phyloP scores from a whole-genome alignment of 768 basidiomycete species.

The Boletus rubroflammeus region DNA sequence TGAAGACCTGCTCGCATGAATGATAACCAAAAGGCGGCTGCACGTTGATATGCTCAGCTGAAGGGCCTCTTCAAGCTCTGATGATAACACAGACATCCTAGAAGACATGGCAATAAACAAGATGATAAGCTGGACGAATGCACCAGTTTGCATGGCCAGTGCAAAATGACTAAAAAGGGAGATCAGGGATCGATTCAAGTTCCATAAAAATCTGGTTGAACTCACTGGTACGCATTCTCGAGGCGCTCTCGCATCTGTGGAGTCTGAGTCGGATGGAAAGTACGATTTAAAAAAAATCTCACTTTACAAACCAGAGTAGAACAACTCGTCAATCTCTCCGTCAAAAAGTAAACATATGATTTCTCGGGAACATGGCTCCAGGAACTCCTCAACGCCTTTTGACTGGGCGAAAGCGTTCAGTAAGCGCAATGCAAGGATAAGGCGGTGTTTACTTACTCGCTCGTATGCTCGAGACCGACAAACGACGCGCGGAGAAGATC shows the following conservation, averaged over 20 bases:
- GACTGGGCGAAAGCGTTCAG: constrained; percentile 32
- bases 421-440: neutral
- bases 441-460: constrained; percentile 17
- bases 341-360: constrained; percentile 31
- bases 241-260: constrained; percentile 46
- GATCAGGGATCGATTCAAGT: neutral
- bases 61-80: constrained; percentile 42
- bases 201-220: neutral
- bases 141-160: constrained; percentile 65
- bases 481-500: constrained; percentile 28
- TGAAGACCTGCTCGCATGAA: constrained; percentile 31
- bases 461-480: constrained; percentile 25
- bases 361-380: constrained; percentile 61
- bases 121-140: constrained; percentile 68
- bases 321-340: constrained; percentile 36
- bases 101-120: constrained; percentile 59
- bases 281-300: constrained; percentile 4
- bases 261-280: neutral
- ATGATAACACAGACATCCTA: constrained; percentile 45
- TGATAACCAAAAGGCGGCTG: constrained; percentile 24
- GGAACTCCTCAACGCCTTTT: constrained; percentile 51
- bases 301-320: constrained; percentile 47
- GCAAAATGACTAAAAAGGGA: constrained; percentile 48
- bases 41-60: constrained; percentile 27
- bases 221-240: constrained; percentile 53